These are phyloP conservation scores for Trichoderma harzianum DNA, from an alignment of 2,329 filamentous ascomycete genomes.

Conservation along the genomic window DNA sequence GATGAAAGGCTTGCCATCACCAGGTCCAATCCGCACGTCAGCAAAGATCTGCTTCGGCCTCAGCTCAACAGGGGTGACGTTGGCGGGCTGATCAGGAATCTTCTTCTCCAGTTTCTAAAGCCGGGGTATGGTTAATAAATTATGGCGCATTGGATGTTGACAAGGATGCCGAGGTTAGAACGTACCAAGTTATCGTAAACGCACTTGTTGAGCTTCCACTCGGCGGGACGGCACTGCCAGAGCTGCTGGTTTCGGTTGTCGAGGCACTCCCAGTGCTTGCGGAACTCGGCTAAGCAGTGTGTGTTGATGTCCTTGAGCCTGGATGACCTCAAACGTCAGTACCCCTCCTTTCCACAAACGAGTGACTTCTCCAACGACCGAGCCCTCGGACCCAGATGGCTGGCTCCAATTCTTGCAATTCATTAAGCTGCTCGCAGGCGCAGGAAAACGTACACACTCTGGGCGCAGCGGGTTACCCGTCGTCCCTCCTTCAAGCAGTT, in stretches of 20 bases:
- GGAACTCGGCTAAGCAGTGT: slow-evolving; percentile 87
- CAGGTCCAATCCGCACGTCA: slow-evolving; percentile 46
- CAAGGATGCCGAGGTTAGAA: slow-evolving; percentile 29
- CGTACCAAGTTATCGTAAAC: slow-evolving; percentile 93
- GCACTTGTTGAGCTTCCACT: slow-evolving; percentile 91
- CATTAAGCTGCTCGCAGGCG: not conserved
- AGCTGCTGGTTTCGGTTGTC: slow-evolving; percentile 98
- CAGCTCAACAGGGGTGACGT: slow-evolving; percentile 70
- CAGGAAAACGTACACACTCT: slow-evolving; percentile 74
- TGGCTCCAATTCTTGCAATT: not conserved
- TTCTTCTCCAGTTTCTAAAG: slow-evolving; percentile 76
- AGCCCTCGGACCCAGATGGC: not conserved
- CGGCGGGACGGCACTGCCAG: slow-evolving; percentile 86
- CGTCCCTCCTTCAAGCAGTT: slow-evolving; percentile 96
- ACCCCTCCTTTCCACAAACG: not conserved
- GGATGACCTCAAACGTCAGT: slow-evolving; percentile 8
- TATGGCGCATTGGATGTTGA: not conserved
- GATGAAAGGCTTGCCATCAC: slow-evolving; percentile 43
- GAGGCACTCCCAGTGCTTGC: slow-evolving; percentile 89
- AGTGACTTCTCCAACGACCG: not conserved
- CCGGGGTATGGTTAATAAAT: not conserved
- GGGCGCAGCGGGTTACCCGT: slow-evolving; percentile 93
- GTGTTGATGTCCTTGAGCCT: slow-evolving; percentile 96
- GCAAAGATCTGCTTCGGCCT: slow-evolving; percentile 62
- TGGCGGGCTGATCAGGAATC: slow-evolving; percentile 69